A percentile compares a stretch with the other conserved stretches of the same genome.
Evolutionary conservation across 208 protist genomes (phyloP).

Genomic region (Leishmania tropica): DNA sequence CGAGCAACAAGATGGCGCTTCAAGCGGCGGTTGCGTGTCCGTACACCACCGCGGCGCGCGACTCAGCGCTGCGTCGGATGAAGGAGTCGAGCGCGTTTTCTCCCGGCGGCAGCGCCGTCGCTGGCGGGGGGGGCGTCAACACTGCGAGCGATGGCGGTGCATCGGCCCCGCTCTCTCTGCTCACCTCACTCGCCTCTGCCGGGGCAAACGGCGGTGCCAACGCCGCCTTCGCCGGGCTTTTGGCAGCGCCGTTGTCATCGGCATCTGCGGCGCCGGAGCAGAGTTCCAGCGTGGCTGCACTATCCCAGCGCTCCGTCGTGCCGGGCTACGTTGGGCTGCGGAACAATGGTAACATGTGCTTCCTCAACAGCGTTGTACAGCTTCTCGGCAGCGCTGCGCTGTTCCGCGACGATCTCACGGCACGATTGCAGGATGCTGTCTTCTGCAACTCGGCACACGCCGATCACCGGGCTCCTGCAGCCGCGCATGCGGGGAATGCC

Average conservation of each 20-base stretch:
- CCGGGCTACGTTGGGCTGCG: slow-evolving; percentile 47
- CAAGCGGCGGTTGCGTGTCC: not conserved
- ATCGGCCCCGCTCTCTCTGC: slow-evolving; percentile 9
- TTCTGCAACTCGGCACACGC: slow-evolving; percentile 3
- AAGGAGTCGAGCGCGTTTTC: not conserved
- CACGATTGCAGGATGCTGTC: slow-evolving; percentile 20
- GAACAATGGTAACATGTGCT: slow-evolving; percentile 74
- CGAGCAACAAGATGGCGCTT: slow-evolving; percentile 6
- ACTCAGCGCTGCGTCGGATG: slow-evolving; percentile 9
- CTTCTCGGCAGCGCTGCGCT: slow-evolving; percentile 46
- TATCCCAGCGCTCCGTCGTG: slow-evolving; percentile 8
- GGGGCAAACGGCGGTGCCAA: not conserved
- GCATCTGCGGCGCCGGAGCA: not conserved
- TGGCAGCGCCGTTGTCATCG: not conserved
- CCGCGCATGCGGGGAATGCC: not conserved
- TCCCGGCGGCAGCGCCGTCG: not conserved
- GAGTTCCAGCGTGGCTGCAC: not conserved
- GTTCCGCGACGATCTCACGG: slow-evolving; percentile 35
- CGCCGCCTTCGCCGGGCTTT: not conserved
- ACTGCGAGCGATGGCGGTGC: not conserved
- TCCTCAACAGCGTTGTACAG: slow-evolving; percentile 68
- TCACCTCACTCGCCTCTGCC: slow-evolving; percentile 6
- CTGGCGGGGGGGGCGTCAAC: not conserved
- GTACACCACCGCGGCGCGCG: not conserved
- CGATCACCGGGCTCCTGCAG: not conserved